Conservation (phyloP, 1,284 basidiomycete genomes). For the Cutaneotrichosporon mucoides region DNA sequence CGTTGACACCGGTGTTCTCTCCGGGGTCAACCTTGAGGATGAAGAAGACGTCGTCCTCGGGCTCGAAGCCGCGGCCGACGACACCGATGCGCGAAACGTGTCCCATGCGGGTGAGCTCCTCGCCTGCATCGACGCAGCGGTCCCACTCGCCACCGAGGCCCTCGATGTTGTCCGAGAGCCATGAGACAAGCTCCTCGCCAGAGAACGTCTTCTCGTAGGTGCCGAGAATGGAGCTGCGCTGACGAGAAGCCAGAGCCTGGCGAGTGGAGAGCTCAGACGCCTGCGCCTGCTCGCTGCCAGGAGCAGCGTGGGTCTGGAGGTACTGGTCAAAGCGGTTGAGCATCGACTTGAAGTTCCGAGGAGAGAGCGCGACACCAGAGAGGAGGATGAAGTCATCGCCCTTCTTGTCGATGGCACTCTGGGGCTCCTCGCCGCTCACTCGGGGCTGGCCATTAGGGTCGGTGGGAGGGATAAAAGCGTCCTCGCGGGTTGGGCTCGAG, state of each 20-base stretch:
- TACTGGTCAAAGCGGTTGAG: slow-evolving; percentile 55
- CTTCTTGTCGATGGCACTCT: slow-evolving; percentile 12
- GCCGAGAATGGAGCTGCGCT: slow-evolving; percentile 73
- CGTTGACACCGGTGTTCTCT: slow-evolving; percentile 7
- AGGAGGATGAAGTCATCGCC: slow-evolving; percentile 58
- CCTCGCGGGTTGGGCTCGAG: slow-evolving; percentile 34
- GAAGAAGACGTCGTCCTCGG: slow-evolving; percentile 42
- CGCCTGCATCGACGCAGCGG: slow-evolving; percentile 71
- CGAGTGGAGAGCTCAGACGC: slow-evolving; percentile 44
- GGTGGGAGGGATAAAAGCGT: slow-evolving; percentile 41
- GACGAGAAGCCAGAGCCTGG: slow-evolving; percentile 59
- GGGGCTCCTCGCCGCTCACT: slow-evolving; percentile 18
- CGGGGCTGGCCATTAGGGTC: slow-evolving; percentile 36
- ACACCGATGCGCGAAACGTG: slow-evolving; percentile 67
- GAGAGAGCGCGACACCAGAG: slow-evolving; percentile 66
- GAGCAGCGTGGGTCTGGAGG: slow-evolving; percentile 38
- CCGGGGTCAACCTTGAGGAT: slow-evolving; percentile 30
- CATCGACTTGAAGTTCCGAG: slow-evolving; percentile 62
- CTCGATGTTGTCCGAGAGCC: slow-evolving; percentile 65
- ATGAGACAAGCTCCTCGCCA: slow-evolving; percentile 71
- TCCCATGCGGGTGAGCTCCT: slow-evolving; percentile 67
- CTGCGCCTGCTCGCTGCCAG: slow-evolving; percentile 25
- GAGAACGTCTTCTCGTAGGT: slow-evolving; percentile 81
- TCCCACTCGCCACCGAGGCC: slow-evolving; percentile 69
- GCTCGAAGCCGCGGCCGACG: slow-evolving; percentile 47